Percentiles rank a stretch among this genome's conserved stretches.
phyloP scores from a whole-genome alignment of 768 basidiomycete species.

The Suillus luteus region DNA sequence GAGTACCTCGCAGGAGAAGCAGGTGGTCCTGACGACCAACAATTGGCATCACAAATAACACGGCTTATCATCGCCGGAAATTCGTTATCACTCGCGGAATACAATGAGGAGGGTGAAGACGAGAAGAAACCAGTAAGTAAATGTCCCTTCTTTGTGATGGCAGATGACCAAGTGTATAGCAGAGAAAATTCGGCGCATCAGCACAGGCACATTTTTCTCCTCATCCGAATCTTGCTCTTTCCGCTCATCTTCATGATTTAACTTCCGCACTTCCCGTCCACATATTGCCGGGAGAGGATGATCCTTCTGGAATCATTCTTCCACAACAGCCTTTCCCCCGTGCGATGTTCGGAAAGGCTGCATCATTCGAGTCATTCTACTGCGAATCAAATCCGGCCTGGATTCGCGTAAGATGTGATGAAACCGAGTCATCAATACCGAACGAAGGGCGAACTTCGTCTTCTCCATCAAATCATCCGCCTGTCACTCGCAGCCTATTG shows the following conservation, averaged over 20 bases:
- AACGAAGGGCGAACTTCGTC: constrained; percentile 8
- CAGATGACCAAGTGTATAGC: constrained; percentile 21
- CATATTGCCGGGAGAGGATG: constrained; percentile 82
- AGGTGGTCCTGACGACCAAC: constrained; percentile 68
- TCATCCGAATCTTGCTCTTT: constrained; percentile 72
- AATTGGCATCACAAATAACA: constrained; percentile 70
- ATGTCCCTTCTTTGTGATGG: constrained; percentile 1
- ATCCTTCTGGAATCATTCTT: constrained; percentile 86
- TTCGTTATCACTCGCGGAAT: constrained; percentile 62
- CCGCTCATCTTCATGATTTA: constrained; percentile 73
- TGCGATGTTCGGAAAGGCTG: constrained; percentile 78
- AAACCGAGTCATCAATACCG: constrained; percentile 9
- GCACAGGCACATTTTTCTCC: constrained; percentile 59
- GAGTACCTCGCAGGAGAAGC: constrained; percentile 89
- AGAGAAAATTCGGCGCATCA: constrained; percentile 70
- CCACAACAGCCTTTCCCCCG: constrained; percentile 94
- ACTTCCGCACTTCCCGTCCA: constrained; percentile 80
- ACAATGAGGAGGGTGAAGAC: constrained; percentile 36
- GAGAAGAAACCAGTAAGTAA: constrained; percentile 60
- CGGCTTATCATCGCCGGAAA: constrained; percentile 90
- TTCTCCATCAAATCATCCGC: constrained; percentile 17
- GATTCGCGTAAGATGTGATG: constrained; percentile 58
- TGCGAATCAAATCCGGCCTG: constrained; percentile 92
- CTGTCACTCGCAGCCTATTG: constrained; percentile 60
- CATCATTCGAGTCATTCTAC: constrained; percentile 60